Evolutionary conservation across 2,329 filamentous ascomycete genomes (phyloP).

Genomic region (Fusarium drepaniforme): DNA sequence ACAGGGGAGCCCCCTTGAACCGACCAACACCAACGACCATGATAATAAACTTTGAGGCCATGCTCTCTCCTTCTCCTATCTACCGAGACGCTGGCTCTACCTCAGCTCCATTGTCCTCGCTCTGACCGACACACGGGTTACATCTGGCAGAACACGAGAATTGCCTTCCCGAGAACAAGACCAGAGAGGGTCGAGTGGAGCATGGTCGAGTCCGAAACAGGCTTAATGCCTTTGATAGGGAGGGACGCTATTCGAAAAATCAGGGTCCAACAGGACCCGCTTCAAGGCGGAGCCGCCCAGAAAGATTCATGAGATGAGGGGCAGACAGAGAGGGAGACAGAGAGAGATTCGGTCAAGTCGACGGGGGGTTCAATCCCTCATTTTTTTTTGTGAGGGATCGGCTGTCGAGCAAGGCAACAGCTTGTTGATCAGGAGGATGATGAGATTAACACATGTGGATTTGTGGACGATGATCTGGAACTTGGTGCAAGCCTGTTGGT

Average conservation of each 20-base stretch:
- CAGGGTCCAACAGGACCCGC: conserved; percentile 7
- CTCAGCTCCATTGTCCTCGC: background rate
- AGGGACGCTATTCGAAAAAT: background rate
- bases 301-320: conserved; percentile 3
- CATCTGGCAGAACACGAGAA: background rate
- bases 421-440: conserved; percentile 1
- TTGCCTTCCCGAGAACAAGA: background rate
- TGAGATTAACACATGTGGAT: conserved; percentile 10
- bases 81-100: background rate
- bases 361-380: background rate
- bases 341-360: conserved; percentile 1
- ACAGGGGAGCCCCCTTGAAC: conserved; percentile 10
- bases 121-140: background rate
- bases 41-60: background rate
- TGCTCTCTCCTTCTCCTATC: background rate
- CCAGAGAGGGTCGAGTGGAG: background rate
- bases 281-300: conserved; percentile 17
- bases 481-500: conserved; percentile 5
- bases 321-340: background rate
- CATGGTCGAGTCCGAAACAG: background rate
- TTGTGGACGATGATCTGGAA: conserved; percentile 18
- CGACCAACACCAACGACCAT: background rate
- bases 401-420: background rate
- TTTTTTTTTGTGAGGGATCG: background rate
- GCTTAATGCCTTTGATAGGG: background rate